Conservation (phyloP, 495 filamentous ascomycete species). For the Parathielavia appendiculata region DNA sequence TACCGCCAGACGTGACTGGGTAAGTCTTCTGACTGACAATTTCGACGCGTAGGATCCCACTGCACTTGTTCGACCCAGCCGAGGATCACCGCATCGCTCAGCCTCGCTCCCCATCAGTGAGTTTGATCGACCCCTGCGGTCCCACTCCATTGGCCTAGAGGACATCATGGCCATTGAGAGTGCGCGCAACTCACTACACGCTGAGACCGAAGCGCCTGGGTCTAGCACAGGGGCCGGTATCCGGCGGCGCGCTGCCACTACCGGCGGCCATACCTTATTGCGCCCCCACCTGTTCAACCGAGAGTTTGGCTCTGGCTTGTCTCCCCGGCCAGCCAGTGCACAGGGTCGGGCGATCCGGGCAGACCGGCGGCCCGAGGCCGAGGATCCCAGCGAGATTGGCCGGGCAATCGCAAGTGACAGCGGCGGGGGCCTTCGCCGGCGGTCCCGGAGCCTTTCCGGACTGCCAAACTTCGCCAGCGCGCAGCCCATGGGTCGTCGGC, state of each 20-base stretch:
- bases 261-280: constrained; percentile 34
- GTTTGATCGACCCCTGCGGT: constrained; percentile 47
- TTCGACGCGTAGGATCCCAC: constrained; percentile 37
- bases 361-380: constrained; percentile 19
- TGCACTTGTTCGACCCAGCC: constrained; percentile 32
- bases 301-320: constrained; percentile 45
- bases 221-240: constrained; percentile 17
- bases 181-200: constrained; percentile 44
- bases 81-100: constrained; percentile 42
- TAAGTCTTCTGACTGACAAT: not conserved
- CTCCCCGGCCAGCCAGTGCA: constrained; percentile 50
- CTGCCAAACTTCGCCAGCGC: constrained; percentile 36
- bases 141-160: constrained; percentile 49
- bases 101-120: constrained; percentile 51
- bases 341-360: constrained; percentile 41
- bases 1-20: not conserved
- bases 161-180: constrained; percentile 44
- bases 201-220: constrained; percentile 30
- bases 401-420: constrained; percentile 50
- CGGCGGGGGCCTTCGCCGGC: constrained; percentile 36
- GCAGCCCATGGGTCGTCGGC: constrained; percentile 35
- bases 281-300: constrained; percentile 27
- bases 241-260: constrained; percentile 32
- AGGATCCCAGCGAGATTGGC: constrained; percentile 47
- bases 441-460: constrained; percentile 51